Conservation (phyloP, 805 yeast species). For the Myxozyma nipponensis region DNA sequence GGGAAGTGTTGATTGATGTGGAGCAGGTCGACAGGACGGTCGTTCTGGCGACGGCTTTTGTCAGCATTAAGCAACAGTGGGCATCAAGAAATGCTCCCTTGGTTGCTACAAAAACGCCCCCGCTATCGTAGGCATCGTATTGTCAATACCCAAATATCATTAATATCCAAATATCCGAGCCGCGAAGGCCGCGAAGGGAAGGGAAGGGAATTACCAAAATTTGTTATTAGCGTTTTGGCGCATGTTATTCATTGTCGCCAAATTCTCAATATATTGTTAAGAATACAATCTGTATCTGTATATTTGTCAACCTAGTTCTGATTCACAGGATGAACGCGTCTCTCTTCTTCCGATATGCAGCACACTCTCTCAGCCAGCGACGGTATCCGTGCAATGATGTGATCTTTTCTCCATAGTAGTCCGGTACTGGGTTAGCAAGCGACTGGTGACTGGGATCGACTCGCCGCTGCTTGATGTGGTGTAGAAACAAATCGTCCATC, state of each 20-base stretch:
- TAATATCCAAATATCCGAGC: too few species aligned
- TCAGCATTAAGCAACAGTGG: constrained; percentile 68
- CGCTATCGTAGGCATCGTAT: neutral
- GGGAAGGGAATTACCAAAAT: too few species aligned
- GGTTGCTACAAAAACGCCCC: constrained; percentile 9
- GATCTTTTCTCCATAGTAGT: constrained; percentile 94
- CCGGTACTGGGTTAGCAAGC: constrained; percentile 91
- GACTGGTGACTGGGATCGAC: constrained; percentile 91
- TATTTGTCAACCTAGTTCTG: too few species aligned
- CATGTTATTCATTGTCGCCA: too few species aligned
- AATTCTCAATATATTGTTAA: too few species aligned
- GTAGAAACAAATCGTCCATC: constrained; percentile 72
- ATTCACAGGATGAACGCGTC: constrained; percentile 14
- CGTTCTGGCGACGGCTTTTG: constrained; percentile 57
- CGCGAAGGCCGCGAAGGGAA: too few species aligned
- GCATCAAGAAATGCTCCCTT: constrained; percentile 35
- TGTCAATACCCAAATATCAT: too few species aligned
- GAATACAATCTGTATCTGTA: too few species aligned
- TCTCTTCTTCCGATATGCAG: constrained; percentile 80
- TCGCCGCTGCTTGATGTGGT: constrained; percentile 69
- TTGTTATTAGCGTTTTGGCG: too few species aligned
- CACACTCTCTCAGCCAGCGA: constrained; percentile 94
- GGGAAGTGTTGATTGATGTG: constrained; percentile 53
- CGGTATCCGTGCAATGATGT: constrained; percentile 80
- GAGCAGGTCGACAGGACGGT: constrained; percentile 46